phyloP scores from a whole-genome alignment of 2,329 filamentous ascomycete species.

The Pseudogymnoascus sp. region DNA sequence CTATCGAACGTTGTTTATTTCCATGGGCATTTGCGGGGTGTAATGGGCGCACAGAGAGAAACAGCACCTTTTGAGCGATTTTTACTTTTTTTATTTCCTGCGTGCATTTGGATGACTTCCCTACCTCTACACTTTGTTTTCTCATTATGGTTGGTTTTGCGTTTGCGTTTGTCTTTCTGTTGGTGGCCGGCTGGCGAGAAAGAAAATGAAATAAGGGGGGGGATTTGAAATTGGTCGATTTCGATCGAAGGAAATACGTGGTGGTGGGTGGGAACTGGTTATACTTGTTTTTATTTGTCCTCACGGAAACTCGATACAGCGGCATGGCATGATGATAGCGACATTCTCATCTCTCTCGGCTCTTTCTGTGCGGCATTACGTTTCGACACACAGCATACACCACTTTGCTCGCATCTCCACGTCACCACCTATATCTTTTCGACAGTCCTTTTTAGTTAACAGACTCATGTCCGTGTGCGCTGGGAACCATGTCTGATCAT shows the following conservation, averaged over 20 bases:
- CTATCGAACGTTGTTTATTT: not conserved
- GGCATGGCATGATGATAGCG: slow-evolving; percentile 4
- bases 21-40: slow-evolving; percentile 5
- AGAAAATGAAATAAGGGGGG: not conserved
- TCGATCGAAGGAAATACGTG: not conserved
- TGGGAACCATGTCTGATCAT: slow-evolving; percentile 5
- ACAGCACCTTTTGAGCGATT: slow-evolving; percentile 7
- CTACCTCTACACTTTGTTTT: slow-evolving; percentile 1
- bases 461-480: not conserved
- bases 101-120: slow-evolving; percentile 4
- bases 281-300: slow-evolving; percentile 4
- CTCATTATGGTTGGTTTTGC: slow-evolving; percentile 1
- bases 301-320: slow-evolving; percentile 4
- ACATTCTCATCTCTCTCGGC: not conserved
- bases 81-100: not conserved
- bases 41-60: slow-evolving; percentile 4
- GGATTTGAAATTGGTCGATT: not conserved
- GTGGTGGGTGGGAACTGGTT: not conserved
- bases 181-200: not conserved
- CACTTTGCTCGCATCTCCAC: not conserved
- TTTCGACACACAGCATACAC: not conserved
- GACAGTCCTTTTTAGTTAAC: not conserved
- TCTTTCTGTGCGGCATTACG: not conserved
- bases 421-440: not conserved
- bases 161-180: not conserved